Evolutionary conservation across 2,329 filamentous ascomycete species (phyloP), one percentile per base, ranked within the genome.

Genomic region (Lecanicillium sp.): DNA sequence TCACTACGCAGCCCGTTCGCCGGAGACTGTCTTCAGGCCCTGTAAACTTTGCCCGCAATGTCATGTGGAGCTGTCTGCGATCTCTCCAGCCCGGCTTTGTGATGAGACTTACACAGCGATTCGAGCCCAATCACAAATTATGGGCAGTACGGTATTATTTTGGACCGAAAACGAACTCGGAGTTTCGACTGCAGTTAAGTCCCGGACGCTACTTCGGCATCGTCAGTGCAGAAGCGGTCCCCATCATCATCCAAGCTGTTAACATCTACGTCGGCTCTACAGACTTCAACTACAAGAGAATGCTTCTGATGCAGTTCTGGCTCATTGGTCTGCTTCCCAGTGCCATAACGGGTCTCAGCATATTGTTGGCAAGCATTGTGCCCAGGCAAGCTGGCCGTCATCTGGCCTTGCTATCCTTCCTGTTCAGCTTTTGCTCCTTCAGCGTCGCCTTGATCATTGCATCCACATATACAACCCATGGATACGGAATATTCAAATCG

Each of bases 101-200:
- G 24, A 35, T 46, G 26, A 33, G 36, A n/a, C 35, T 46, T 26
- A 15, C 39, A 14, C 44, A 32, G 12, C 17, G 32, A 3, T 46
- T 46, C 17, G 44, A 46, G 11, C 6, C 15, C 17, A 30, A 46
- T 30, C 44, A 37, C 44, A 38, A 4, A 17, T 4, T 39, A 7
- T 46, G 44, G 44, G 44, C 26, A 15, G 44, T 46, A 10, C 44
- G 44, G 5, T 46, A 46, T 35, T 46, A 46, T 35, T 38, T 29
- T 26, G 44, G 44, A 26, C 44, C 44, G 14, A 35, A 26, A 2
- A 46, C 44, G 26, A 32, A 26, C 44, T 39, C 35, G 15, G 44
- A 46, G 26, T 17, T 20, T 11, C 5, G 17, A 7, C 14, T 32
- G 2, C n/a, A 14, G 19, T 5, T 46, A 19, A 32, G 35, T 20